A percentile compares a stretch with the other conserved stretches of the same genome.
Conservation (phyloP, 2,329 filamentous ascomycete genomes). For the Cordyceps pruinosa region DNA sequence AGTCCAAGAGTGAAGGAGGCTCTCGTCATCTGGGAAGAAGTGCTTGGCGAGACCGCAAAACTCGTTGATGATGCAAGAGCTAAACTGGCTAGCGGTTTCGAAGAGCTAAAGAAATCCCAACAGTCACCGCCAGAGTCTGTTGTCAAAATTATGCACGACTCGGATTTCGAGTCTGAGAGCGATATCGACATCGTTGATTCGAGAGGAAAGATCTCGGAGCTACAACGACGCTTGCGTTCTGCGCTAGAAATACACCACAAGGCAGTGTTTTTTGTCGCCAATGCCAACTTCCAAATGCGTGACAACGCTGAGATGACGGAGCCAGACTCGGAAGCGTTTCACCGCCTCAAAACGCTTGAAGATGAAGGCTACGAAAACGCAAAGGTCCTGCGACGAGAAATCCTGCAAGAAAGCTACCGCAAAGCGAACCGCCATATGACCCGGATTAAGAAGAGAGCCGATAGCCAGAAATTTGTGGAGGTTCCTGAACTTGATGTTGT, state of each 20-base stretch:
- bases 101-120: conserved; percentile 18
- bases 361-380: conserved; percentile 68
- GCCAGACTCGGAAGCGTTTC: conserved; percentile 61
- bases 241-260: conserved; percentile 76
- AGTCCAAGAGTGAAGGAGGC: conserved; percentile 61
- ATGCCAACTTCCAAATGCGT: conserved; percentile 78
- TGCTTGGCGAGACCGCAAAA: conserved; percentile 39
- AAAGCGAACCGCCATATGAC: conserved; percentile 49
- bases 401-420: conserved; percentile 51
- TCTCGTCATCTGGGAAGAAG: conserved; percentile 60
- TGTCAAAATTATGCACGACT: neutral
- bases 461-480: conserved; percentile 49
- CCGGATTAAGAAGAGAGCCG: conserved; percentile 47
- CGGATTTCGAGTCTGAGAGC: conserved; percentile 28
- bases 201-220: conserved; percentile 12
- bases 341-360: conserved; percentile 62
- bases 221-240: conserved; percentile 49
- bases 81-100: conserved; percentile 48
- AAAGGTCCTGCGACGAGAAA: conserved; percentile 69
- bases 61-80: conserved; percentile 59
- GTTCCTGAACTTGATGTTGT: conserved; percentile 52
- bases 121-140: neutral
- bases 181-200: conserved; percentile 49
- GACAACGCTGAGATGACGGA: conserved; percentile 56
- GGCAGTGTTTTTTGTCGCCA: conserved; percentile 78